These are phyloP conservation scores for Rhipidocladum racemiflorum DNA, from an alignment of 176 grass and related monocot species.

Conservation along the genomic window DNA sequence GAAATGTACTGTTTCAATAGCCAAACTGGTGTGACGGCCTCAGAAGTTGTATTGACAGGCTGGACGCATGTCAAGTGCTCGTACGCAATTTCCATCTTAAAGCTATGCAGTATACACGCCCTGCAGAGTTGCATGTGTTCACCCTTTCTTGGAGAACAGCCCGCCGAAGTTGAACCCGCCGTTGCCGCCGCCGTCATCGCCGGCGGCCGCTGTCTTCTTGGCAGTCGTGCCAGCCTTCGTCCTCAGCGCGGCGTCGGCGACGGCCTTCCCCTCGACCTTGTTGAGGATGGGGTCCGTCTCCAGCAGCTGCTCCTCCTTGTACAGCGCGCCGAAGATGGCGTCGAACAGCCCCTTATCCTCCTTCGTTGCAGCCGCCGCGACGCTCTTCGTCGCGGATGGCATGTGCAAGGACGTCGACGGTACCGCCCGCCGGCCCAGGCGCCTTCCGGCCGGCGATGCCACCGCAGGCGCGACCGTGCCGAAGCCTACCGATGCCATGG, in stretches of 20 bases:
- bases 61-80: not conserved
- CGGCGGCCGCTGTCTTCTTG: not conserved
- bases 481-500: constrained; percentile 24
- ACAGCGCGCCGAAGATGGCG: constrained; percentile 31
- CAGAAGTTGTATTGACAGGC: too few relatives aligned
- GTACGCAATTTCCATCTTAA: not conserved
- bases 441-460: not conserved
- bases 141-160: constrained; percentile 37
- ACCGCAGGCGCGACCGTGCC: constrained; percentile 4
- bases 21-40: too few relatives aligned
- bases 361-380: not conserved
- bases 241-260: not conserved
- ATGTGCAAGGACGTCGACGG: not conserved
- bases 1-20: too few relatives aligned
- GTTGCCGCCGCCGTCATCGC: not conserved
- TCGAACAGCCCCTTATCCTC: constrained; percentile 38
- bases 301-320: constrained; percentile 45
- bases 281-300: constrained; percentile 46
- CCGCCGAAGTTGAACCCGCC: constrained; percentile 26
- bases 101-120: not conserved
- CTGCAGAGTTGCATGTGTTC: not conserved
- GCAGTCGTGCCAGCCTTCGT: not conserved
- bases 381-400: constrained; percentile 17
- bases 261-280: constrained; percentile 26
- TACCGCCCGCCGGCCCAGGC: not conserved